Percentiles rank a stretch among this genome's conserved stretches.
Evolutionary conservation across 2,329 filamentous ascomycete genomes (phyloP).

Genomic region (Monosporascus sp.): DNA sequence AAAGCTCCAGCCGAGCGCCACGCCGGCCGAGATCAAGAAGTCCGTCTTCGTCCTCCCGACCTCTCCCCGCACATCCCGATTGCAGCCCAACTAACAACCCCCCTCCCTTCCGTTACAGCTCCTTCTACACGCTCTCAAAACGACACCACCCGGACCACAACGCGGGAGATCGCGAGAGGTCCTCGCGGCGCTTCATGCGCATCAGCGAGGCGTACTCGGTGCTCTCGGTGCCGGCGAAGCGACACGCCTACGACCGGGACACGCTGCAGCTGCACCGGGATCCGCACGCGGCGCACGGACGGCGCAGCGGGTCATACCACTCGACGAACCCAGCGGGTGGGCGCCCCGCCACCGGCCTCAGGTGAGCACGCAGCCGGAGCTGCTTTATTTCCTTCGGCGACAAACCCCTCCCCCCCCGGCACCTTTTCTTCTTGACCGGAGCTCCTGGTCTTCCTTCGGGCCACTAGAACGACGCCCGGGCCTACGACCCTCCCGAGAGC

Average conservation of each 20-base stretch:
- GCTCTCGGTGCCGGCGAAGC: conserved; percentile 68
- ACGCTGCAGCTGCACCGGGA: conserved; percentile 38
- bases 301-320: conserved; percentile 45
- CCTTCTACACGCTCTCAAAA: conserved; percentile 90
- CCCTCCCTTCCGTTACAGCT: conserved; percentile 32
- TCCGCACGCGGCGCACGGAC: conserved; percentile 15
- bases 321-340: conserved; percentile 61
- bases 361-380: no score
- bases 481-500: no score
- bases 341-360: conserved; percentile 75
- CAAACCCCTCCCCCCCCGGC: no score
- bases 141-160: conserved; percentile 90
- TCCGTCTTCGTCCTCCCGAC: conserved; percentile 25
- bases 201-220: conserved; percentile 80
- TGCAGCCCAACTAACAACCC: not conserved
- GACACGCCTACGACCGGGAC: conserved; percentile 75
- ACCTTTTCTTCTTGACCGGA: no score
- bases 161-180: conserved; percentile 55
- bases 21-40: conserved; percentile 79
- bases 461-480: no score
- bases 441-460: no score
- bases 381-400: no score
- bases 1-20: conserved; percentile 63
- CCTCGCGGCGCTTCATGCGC: conserved; percentile 70
- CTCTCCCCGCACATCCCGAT: not conserved